Evolutionary conservation across 495 filamentous ascomycete species (phyloP).

Genomic region (Neurospora tetrasperma): DNA sequence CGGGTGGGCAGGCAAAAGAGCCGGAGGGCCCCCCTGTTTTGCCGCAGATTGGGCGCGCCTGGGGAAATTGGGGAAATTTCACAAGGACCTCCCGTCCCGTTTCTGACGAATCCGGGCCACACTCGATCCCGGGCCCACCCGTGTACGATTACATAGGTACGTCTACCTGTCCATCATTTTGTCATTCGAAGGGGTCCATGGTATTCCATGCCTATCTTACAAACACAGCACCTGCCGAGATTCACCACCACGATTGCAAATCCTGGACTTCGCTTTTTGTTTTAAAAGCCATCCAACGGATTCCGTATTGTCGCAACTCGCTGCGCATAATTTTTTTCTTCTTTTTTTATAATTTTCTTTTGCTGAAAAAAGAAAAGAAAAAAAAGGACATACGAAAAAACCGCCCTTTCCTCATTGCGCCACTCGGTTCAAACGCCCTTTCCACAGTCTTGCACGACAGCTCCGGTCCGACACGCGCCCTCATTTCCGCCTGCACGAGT

Average conservation of each 20-base stretch:
- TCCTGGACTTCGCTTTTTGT: not conserved
- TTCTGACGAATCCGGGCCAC: not conserved
- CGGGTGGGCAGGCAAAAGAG: not conserved
- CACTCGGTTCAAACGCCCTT: constrained; percentile 4
- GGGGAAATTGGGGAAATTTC: constrained; percentile 1
- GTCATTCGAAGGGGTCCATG: not conserved
- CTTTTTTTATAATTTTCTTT: no score
- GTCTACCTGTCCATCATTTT: not conserved
- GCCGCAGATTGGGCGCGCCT: not conserved
- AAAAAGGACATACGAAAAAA: not conserved
- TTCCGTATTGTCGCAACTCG: not conserved
- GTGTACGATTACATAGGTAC: not conserved
- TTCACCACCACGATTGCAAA: not conserved
- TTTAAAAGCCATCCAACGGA: not conserved
- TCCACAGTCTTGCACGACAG: constrained; percentile 7
- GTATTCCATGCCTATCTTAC: not conserved
- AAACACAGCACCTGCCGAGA: not conserved
- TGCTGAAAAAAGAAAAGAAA: no score
- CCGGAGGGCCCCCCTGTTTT: not conserved
- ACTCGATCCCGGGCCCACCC: not conserved
- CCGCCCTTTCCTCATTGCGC: not conserved
- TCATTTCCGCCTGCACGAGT: not conserved
- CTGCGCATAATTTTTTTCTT: not conserved
- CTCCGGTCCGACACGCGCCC: not conserved
- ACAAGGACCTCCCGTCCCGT: not conserved